These are phyloP conservation scores for Miscanthus sacchariflorus DNA, from an alignment of 202 grass and related monocot species.

Conservation along the genomic window DNA sequence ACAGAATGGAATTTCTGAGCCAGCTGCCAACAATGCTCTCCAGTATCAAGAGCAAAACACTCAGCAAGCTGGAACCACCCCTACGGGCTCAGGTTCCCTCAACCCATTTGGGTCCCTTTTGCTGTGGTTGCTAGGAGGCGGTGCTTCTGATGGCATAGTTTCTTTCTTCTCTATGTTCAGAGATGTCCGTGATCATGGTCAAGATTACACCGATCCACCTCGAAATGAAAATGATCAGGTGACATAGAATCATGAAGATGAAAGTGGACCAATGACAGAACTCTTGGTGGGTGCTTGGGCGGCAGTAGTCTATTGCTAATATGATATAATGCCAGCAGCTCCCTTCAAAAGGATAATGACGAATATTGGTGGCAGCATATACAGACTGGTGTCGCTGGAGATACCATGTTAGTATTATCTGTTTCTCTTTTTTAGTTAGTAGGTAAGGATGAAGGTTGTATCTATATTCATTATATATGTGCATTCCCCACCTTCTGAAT, in stretches of 20 bases:
- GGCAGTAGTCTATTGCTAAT: not conserved
- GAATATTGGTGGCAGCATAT: slow-evolving; percentile 52
- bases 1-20: slow-evolving; percentile 51
- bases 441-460: slow-evolving; percentile 51
- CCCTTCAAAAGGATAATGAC: slow-evolving; percentile 61
- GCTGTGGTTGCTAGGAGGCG: slow-evolving; percentile 83
- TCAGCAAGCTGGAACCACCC: slow-evolving; percentile 58
- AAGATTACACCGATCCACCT: slow-evolving; percentile 61
- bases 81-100: slow-evolving; percentile 58
- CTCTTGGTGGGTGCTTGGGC: slow-evolving; percentile 15
- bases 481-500: slow-evolving; percentile 53
- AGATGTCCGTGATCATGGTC: slow-evolving; percentile 78
- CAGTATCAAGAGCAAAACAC: slow-evolving; percentile 56
- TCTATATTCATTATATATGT: slow-evolving; percentile 50
- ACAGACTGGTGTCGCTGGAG: slow-evolving; percentile 37
- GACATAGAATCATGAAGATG: slow-evolving; percentile 47
- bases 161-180: slow-evolving; percentile 96
- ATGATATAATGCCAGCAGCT: not conserved
- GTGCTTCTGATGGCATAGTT: slow-evolving; percentile 88
- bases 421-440: slow-evolving; percentile 37
- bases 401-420: slow-evolving; percentile 39
- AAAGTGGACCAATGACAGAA: slow-evolving; percentile 25
- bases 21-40: slow-evolving; percentile 28
- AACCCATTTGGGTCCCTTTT: slow-evolving; percentile 84
- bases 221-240: slow-evolving; percentile 74